Conservation (phyloP, 495 filamentous ascomycete species). For the Penicillium lagena region DNA sequence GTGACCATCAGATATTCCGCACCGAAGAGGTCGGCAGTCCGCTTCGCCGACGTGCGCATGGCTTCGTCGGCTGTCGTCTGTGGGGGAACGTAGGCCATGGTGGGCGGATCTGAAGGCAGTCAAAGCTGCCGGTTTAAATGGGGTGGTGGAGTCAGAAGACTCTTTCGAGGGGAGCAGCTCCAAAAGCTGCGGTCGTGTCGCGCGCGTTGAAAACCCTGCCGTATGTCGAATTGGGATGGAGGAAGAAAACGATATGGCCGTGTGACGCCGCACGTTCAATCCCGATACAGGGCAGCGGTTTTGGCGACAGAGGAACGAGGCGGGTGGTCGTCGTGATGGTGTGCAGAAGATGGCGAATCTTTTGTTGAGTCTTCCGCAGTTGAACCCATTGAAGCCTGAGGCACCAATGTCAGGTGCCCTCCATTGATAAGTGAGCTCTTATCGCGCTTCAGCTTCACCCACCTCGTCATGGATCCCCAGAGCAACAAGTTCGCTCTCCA, state of each 20-base stretch:
- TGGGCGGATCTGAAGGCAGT: conserved; percentile 5
- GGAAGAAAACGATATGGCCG: no score
- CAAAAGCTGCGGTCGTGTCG: conserved; percentile 1
- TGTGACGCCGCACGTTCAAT: no score
- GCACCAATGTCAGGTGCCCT: conserved; percentile 2
- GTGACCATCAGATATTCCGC: conserved; percentile 49
- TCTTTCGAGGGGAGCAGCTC: conserved; percentile 1
- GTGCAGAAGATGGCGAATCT: no score
- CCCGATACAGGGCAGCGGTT: neutral
- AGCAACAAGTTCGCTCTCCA: conserved; percentile 75
- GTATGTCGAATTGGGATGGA: neutral
- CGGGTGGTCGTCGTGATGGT: neutral
- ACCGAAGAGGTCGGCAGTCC: conserved; percentile 60
- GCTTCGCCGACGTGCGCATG: conserved; percentile 57
- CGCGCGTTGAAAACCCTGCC: conserved; percentile 13
- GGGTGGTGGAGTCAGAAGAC: neutral
- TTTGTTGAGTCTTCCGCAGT: no score
- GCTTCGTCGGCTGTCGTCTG: conserved; percentile 32
- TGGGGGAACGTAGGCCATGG: conserved; percentile 28
- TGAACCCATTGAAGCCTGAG: conserved; percentile 14
- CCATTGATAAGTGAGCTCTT: conserved; percentile 5
- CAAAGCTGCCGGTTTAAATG: neutral
- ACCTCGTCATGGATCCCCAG: conserved; percentile 32
- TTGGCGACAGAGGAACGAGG: neutral
- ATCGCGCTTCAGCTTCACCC: conserved; percentile 18